These are phyloP conservation scores for Globisporangium orthogonon DNA, from an alignment of 352 stramenopile genomes.

Conservation along the genomic window DNA sequence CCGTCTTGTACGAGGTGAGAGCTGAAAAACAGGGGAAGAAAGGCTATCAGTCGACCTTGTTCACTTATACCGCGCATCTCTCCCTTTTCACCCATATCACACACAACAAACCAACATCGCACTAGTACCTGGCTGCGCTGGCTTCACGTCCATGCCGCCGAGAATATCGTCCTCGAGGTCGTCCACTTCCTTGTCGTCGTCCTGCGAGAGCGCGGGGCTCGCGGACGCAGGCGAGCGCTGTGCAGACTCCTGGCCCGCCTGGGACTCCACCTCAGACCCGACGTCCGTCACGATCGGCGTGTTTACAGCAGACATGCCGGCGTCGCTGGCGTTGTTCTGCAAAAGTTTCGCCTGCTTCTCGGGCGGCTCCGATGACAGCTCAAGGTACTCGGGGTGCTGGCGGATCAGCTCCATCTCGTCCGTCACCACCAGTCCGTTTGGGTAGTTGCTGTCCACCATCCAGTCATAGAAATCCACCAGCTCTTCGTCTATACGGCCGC, in stretches of 20 bases:
- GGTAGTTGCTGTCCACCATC: constrained; percentile 76
- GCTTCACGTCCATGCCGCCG: constrained; percentile 63
- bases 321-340: constrained; percentile 20
- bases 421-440: constrained; percentile 58
- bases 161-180: constrained; percentile 76
- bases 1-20: constrained; percentile 42
- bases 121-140: constrained; percentile 13
- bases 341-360: constrained; percentile 33
- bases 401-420: constrained; percentile 83
- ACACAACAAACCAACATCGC: not conserved
- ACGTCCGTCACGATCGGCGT: constrained; percentile 62
- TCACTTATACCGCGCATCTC: no score
- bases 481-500: constrained; percentile 47
- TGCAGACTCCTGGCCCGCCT: constrained; percentile 47
- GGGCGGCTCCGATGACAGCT: constrained; percentile 35
- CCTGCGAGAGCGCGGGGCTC: constrained; percentile 46
- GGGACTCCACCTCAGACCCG: constrained; percentile 59
- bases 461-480: constrained; percentile 85
- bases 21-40: not conserved
- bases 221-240: constrained; percentile 61
- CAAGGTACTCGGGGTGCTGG: constrained; percentile 74
- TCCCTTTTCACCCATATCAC: no score
- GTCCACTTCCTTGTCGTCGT: constrained; percentile 74
- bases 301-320: constrained; percentile 49
- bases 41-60: not conserved